Evolutionary conservation across 768 basidiomycete species (phyloP), one percentile per base, ranked within the genome.

Genomic region (Russula compacta): DNA sequence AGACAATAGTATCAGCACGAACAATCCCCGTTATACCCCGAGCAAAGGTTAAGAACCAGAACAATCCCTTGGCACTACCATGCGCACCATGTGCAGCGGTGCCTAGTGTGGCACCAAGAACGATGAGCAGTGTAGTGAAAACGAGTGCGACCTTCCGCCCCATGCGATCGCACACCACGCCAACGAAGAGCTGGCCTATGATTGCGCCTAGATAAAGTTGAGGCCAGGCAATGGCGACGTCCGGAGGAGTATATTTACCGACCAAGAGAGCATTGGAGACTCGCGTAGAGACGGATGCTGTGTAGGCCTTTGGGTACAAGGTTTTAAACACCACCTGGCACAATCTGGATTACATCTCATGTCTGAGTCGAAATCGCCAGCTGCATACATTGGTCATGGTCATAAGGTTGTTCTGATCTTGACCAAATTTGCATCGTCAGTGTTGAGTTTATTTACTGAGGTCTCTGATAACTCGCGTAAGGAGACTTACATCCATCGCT

Each of bases 121-220:
- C 83, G 61, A 90, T 90, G 40, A 85, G 71, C 38, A 81, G 67
- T 0, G 87, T 90, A 1, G 87, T 88, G 40, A 77, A 69, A 19
- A 88, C 81, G 54, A 90, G 79, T 17, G 86, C 87, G n/a, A 81
- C 80, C 69, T 89, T 89, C 53, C 88, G 76, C n/a, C 88, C 88
- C 32, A 85, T 68, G 53, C 83, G 77, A 69, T 90, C 88, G 65
- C 86, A 88, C n/a, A 87, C 70, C 24, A 87, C 67, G 12, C 88
- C 88, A 40, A 88, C 83, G 43, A 77, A 57, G 29, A 86, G 51
- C 65, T 86, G 84, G 19, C 84, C 83, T 40, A 84, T 71, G 62
- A 85, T 77, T 47, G 82, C 84, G 40, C 85, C 85, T 83, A 60
- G 9, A 56, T 43, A 46, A 17, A 35, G 56, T 67, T 44, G 64